Percentiles rank a stretch among this genome's conserved stretches.
Conservation (phyloP, 768 basidiomycete genomes). For the Lenzites betulinus region DNA sequence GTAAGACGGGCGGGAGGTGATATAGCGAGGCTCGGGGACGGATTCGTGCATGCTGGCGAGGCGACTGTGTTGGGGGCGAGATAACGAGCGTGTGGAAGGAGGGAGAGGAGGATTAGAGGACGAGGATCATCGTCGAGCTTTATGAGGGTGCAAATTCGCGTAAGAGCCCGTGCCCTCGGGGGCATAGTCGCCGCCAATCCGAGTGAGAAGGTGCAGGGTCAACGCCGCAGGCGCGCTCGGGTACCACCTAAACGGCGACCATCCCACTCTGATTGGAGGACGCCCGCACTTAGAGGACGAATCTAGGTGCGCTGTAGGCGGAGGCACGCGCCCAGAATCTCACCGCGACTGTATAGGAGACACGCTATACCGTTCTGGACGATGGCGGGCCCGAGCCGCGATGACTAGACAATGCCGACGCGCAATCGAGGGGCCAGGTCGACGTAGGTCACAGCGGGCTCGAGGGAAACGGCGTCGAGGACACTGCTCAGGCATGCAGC, state of each 20-base stretch:
- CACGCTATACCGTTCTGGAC: conserved; percentile 9
- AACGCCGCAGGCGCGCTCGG: conserved; percentile 9
- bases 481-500: not conserved
- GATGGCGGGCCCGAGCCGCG: not conserved
- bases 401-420: conserved; percentile 2
- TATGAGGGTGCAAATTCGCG: conserved; percentile 5
- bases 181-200: conserved; percentile 3
- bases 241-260: conserved; percentile 14
- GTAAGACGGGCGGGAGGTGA: not conserved
- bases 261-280: conserved; percentile 5
- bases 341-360: not conserved
- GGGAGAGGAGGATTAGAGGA: not conserved
- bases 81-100: not conserved
- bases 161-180: conserved; percentile 6
- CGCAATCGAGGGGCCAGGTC: not conserved
- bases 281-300: conserved; percentile 2
- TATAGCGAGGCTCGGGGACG: not conserved
- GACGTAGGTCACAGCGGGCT: not conserved
- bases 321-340: not conserved
- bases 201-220: conserved; percentile 11
- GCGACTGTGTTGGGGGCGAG: not conserved
- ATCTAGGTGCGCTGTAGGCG: conserved; percentile 4
- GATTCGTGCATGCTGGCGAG: conserved; percentile 4
- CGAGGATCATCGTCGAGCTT: conserved; percentile 8
- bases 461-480: not conserved